These are phyloP conservation scores for Penstemon barbatus DNA, from an alignment of 257 asterid species.

Conservation along the genomic window DNA sequence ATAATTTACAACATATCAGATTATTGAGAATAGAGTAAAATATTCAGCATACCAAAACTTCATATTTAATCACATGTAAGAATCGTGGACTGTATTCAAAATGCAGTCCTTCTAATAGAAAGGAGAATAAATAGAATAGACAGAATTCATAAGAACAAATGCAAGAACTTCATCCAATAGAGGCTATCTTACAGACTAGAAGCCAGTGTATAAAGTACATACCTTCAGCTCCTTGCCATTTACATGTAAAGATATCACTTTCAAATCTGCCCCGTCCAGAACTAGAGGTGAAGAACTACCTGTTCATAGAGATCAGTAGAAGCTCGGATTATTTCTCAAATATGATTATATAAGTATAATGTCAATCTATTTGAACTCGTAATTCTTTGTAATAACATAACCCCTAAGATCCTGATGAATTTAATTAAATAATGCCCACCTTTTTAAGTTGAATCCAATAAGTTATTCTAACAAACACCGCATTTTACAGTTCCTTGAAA, in stretches of 20 bases:
- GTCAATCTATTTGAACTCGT: neutral
- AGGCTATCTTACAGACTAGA: too few relatives aligned
- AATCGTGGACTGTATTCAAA: neutral
- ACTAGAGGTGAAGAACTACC: conserved; percentile 70
- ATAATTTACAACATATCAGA: conserved; percentile 1
- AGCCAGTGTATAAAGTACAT: conserved; percentile 16
- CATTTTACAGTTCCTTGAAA: neutral
- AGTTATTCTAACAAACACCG: neutral
- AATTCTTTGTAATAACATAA: neutral
- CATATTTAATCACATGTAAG: neutral
- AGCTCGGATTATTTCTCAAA: neutral
- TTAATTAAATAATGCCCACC: neutral
- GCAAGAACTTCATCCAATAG: too few relatives aligned
- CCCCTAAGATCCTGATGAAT: neutral
- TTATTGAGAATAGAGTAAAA: neutral
- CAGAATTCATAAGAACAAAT: too few relatives aligned
- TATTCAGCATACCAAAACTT: neutral
- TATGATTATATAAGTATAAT: neutral
- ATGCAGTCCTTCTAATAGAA: too few relatives aligned
- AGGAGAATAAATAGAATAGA: too few relatives aligned
- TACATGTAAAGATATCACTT: conserved; percentile 63
- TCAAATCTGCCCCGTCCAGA: conserved; percentile 84
- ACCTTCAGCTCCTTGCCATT: conserved; percentile 76
- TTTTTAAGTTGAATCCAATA: neutral
- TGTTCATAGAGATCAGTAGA: conserved; percentile 37